These are phyloP conservation scores for Fusarium neocosmosporiellum DNA, from an alignment of 2,329 filamentous ascomycete genomes.

Conservation along the genomic window DNA sequence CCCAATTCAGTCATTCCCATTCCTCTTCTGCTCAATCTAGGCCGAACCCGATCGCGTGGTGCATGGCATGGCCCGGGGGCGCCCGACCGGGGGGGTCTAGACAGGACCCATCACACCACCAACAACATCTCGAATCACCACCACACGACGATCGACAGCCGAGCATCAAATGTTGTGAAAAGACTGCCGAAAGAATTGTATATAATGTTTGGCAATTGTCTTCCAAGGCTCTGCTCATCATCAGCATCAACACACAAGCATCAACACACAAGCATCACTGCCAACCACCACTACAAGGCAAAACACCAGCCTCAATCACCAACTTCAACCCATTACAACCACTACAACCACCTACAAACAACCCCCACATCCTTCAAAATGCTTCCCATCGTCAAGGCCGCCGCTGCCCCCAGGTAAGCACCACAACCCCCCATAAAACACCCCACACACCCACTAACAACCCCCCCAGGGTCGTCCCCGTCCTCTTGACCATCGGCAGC, in stretches of 20 bases:
- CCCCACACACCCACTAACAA: conserved; percentile 8
- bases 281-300: not conserved
- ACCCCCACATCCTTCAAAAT: conserved; percentile 18
- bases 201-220: conserved; percentile 5
- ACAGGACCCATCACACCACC: conserved; percentile 27
- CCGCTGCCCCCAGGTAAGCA: conserved; percentile 32
- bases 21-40: not conserved
- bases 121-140: conserved; percentile 27
- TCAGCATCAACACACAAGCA: not conserved
- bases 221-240: not conserved
- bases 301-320: not conserved
- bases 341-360: not conserved
- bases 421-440: not conserved
- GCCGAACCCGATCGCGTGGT: conserved; percentile 21
- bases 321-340: not conserved
- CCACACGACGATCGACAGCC: conserved; percentile 14
- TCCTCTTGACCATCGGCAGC: conserved; percentile 39
- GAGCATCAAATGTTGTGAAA: conserved; percentile 12
- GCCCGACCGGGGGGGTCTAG: conserved; percentile 22
- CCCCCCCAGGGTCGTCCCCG: conserved; percentile 31
- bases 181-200: not conserved
- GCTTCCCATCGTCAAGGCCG: conserved; percentile 29
- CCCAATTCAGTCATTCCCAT: conserved; percentile 3
- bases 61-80: conserved; percentile 20
- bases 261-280: not conserved